phyloP scores from a whole-genome alignment of 2,329 filamentous ascomycete species.

The Fragosphaeria purpurea region DNA sequence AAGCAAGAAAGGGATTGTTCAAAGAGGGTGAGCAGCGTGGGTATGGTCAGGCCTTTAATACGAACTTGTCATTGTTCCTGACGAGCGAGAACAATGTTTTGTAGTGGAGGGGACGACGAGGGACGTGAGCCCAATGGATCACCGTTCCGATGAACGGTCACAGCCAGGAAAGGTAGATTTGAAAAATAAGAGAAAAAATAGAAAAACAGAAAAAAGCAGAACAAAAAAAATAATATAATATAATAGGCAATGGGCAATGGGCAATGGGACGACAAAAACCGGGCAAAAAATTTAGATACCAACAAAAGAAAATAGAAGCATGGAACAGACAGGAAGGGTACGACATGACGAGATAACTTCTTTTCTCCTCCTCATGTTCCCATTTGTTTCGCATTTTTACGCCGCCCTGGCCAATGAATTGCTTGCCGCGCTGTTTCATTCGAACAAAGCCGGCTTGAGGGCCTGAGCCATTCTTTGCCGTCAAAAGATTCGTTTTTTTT shows the following conservation, averaged over 20 bases:
- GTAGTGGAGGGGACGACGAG: neutral
- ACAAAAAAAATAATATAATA: neutral
- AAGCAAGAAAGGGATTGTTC: neutral
- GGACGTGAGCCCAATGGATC: neutral
- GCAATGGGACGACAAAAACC: too few species aligned
- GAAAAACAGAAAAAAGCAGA: neutral
- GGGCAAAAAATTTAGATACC: too few species aligned
- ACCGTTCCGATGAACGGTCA: neutral
- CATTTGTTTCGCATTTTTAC: conserved; percentile 11
- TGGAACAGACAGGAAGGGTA: too few species aligned
- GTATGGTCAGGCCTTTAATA: conserved; percentile 4
- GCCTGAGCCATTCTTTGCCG: too few species aligned
- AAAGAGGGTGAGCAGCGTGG: neutral
- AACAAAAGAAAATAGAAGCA: too few species aligned
- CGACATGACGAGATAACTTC: too few species aligned
- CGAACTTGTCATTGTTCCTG: conserved; percentile 6
- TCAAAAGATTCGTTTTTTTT: too few species aligned
- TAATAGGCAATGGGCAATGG: too few species aligned
- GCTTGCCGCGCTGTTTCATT: conserved; percentile 8
- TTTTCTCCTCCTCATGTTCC: neutral
- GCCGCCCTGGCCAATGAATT: conserved; percentile 10
- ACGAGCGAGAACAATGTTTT: too few species aligned
- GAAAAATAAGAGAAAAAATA: neutral
- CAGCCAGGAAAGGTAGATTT: neutral
- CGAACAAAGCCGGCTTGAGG: too few species aligned